Evolutionary conservation across 2,329 filamentous ascomycete species (phyloP).

Genomic region (Fusarium torreyae): DNA sequence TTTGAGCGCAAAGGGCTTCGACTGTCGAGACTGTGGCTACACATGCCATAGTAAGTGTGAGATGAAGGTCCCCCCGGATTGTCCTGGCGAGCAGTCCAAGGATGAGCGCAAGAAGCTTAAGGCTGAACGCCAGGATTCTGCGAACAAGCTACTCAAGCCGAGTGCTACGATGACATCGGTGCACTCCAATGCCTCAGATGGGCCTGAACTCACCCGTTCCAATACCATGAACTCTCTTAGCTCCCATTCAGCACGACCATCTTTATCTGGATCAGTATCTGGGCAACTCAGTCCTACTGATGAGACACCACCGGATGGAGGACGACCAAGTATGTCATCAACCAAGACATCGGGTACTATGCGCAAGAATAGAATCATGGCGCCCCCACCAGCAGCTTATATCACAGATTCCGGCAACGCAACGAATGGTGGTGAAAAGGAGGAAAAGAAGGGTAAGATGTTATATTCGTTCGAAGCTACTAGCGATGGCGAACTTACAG

Average conservation of each 20-base stretch:
- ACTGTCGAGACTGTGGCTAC: constrained; percentile 96
- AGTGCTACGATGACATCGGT: constrained; percentile 55
- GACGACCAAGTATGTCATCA: constrained; percentile 51
- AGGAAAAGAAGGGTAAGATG: constrained; percentile 83
- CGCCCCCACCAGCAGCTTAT: constrained; percentile 88
- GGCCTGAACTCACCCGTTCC: constrained; percentile 79
- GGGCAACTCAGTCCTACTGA: constrained; percentile 66
- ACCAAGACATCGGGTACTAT: constrained; percentile 49
- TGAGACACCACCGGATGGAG: constrained; percentile 57
- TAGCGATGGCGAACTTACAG: constrained; percentile 84
- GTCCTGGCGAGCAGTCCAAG: constrained; percentile 92
- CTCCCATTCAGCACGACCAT: constrained; percentile 85
- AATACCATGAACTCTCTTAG: constrained; percentile 93
- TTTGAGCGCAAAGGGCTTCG: constrained; percentile 94
- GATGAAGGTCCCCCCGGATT: constrained; percentile 97
- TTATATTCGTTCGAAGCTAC: constrained; percentile 87
- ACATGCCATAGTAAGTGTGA: constrained; percentile 99
- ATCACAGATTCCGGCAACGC: constrained; percentile 74
- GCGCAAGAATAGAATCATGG: constrained; percentile 82
- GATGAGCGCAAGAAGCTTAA: constrained; percentile 97
- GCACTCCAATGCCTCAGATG: constrained; percentile 72
- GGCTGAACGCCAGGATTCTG: constrained; percentile 83
- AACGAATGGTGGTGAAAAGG: constrained; percentile 59
- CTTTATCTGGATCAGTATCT: constrained; percentile 74
- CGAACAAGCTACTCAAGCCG: constrained; percentile 72